A percentile compares a stretch with the other conserved stretches of the same genome.
Evolutionary conservation across 352 stramenopile species (phyloP).

Genomic region (Globisporangium orthogonon): DNA sequence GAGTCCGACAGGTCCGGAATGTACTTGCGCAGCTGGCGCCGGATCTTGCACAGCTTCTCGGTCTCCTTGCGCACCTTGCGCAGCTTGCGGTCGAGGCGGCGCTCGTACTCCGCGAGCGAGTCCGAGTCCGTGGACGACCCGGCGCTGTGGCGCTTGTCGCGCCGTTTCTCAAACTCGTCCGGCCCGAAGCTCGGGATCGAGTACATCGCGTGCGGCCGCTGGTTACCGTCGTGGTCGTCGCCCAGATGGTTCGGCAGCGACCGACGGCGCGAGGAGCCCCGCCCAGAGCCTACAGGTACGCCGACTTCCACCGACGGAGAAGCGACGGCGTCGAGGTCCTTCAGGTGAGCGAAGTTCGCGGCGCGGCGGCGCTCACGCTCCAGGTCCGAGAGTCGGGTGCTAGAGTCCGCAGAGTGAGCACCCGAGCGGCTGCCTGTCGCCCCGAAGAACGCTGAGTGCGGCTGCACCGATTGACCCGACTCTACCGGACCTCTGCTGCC

Average conservation of each 20-base stretch:
- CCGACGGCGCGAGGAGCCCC: not conserved
- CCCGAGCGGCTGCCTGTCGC: too few relatives aligned
- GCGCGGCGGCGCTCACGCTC: slow-evolving; percentile 6
- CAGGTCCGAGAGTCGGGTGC: not conserved
- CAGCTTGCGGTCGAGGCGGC: slow-evolving; percentile 37
- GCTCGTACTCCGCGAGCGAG: slow-evolving; percentile 28
- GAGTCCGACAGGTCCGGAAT: slow-evolving; percentile 42
- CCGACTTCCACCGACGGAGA: not conserved
- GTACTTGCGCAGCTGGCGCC: slow-evolving; percentile 39
- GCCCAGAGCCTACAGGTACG: not conserved
- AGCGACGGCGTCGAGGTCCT: slow-evolving; percentile 5
- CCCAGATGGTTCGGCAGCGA: not conserved
- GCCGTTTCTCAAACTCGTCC: not conserved
- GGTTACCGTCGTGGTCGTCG: not conserved
- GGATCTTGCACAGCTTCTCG: slow-evolving; percentile 26
- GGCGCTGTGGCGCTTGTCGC: slow-evolving; percentile 5
- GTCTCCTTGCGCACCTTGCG: slow-evolving; percentile 37
- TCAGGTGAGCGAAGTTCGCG: slow-evolving; percentile 6
- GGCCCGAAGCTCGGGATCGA: not conserved
- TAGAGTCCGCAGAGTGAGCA: not conserved
- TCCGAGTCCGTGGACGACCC: slow-evolving; percentile 8
- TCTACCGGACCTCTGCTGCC: not conserved
- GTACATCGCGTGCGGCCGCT: not conserved
- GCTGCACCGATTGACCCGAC: too few relatives aligned
- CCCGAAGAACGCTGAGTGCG: not conserved